Conservation (phyloP, 1,284 basidiomycete species). For the Tetrapyrgos nigripes region DNA sequence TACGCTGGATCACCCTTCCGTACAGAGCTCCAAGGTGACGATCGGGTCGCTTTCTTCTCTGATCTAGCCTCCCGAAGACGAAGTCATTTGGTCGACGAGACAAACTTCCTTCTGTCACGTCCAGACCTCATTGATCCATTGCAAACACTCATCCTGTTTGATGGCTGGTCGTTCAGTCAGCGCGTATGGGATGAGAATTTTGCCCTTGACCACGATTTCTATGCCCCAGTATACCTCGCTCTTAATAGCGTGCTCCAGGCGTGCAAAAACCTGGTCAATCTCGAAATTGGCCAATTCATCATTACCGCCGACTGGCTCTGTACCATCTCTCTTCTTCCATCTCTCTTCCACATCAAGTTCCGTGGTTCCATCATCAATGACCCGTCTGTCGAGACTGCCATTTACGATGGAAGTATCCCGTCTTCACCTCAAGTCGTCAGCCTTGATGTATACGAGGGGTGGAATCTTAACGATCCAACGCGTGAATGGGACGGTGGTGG, state of each 20-base stretch:
- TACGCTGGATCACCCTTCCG: neutral
- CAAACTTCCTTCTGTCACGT: neutral
- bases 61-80: neutral
- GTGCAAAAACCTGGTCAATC: neutral
- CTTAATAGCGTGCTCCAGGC: neutral
- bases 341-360: neutral
- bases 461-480: neutral
- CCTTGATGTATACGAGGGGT: neutral
- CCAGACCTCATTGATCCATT: neutral
- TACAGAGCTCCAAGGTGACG: neutral
- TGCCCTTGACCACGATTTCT: neutral
- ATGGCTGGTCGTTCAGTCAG: no score
- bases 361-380: neutral
- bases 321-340: neutral
- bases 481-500: neutral
- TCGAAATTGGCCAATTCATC: neutral
- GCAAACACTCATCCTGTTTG: neutral
- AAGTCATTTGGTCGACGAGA: neutral
- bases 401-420: neutral
- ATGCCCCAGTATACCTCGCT: neutral
- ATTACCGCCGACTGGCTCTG: neutral
- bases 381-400: neutral
- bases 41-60: neutral
- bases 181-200: no score
- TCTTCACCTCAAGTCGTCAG: neutral